phyloP scores from a whole-genome alignment of 208 protist genomes.

The Leishmania arabica region DNA sequence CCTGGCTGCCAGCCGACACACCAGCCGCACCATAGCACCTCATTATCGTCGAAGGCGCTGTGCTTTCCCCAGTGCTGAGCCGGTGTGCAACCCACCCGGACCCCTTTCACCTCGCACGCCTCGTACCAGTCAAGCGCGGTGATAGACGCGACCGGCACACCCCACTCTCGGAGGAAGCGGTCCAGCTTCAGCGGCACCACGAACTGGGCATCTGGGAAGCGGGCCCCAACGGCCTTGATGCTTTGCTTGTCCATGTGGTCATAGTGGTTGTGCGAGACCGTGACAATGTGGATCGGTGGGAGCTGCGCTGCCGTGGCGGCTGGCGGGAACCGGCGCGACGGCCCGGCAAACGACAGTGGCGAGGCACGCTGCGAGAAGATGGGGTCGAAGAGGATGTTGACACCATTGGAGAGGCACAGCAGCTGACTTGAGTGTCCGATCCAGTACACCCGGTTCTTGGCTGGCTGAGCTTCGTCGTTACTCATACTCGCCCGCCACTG shows the following conservation, averaged over 20 bases:
- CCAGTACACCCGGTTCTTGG: slow-evolving; percentile 61
- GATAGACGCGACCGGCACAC: slow-evolving; percentile 40
- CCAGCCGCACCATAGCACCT: slow-evolving; percentile 75
- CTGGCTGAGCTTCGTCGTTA: not conserved
- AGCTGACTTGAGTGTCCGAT: slow-evolving; percentile 79
- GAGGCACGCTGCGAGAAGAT: slow-evolving; percentile 69
- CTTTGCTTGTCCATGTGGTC: slow-evolving; percentile 79
- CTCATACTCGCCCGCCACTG: slow-evolving; percentile 17
- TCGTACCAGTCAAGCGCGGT: slow-evolving; percentile 58
- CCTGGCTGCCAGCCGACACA: slow-evolving; percentile 44
- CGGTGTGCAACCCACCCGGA: slow-evolving; percentile 56
- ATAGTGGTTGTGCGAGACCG: slow-evolving; percentile 90
- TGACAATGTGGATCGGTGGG: slow-evolving; percentile 72
- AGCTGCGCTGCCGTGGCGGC: slow-evolving; percentile 49
- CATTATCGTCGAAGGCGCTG: slow-evolving; percentile 49
- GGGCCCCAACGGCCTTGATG: slow-evolving; percentile 35
- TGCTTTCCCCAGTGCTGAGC: slow-evolving; percentile 68
- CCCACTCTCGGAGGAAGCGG: slow-evolving; percentile 38
- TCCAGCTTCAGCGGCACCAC: slow-evolving; percentile 68
- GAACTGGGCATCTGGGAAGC: slow-evolving; percentile 45
- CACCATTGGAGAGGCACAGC: slow-evolving; percentile 60
- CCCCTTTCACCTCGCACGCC: slow-evolving; percentile 34
- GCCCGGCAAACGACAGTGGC: slow-evolving; percentile 62
- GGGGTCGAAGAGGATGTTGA: slow-evolving; percentile 87
- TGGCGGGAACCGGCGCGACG: slow-evolving; percentile 38